Base-by-base conservation (phyloP, 164 flowering plant species). In the Aristolochia fimbriata region DNA sequence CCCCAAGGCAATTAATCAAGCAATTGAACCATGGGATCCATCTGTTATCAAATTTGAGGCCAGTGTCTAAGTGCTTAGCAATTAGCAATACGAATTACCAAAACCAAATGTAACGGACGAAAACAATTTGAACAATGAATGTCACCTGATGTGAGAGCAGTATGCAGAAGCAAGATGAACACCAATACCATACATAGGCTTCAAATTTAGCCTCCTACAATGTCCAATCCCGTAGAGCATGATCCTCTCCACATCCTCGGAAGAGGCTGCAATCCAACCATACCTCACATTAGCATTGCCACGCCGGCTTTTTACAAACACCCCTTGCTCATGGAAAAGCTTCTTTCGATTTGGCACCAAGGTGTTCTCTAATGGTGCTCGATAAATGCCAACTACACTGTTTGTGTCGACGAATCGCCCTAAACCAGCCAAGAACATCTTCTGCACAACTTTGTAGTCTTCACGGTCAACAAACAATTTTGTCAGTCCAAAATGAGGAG, bases 181-280 rank as follows among this genome's bases (percentile, higher is more conserved):
- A 70, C 99, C 97, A 72, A 62, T 54, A 61, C 91, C 95, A 76
- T 78, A 74, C 0, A 30, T 37, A 31, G 83, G 67, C 70, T 67
- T 76, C 15, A 23, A 51, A 59, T 27, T 64, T 75, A 10, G 75
- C 71, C 6, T 61, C 43, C 66, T 80, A 73, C 65, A 68, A 62
- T 70, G 58, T 20, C 86, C 81, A 64, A 91, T 70, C 15, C 96
- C 96, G 76, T 85, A 73, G 54, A 58, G 69, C 84, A 83, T 69
- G n/a, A 87, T 70, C 41, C 70, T 67, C 30, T 81, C 58, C 1
- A 73, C 49, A 10, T 67, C 83, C 51, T 59, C 81, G 51, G 80
- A 80, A 0, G 91, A 73, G 60, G 74, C 67, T 68, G 85, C 76
- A 66, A 91, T 84, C 99, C 99, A 94, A 21, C 90, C 99, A 83